Percentiles rank a stretch among this genome's conserved stretches.
Evolutionary conservation across 176 grass and related monocot species (phyloP).

Genomic region (Musa schizocarpa): DNA sequence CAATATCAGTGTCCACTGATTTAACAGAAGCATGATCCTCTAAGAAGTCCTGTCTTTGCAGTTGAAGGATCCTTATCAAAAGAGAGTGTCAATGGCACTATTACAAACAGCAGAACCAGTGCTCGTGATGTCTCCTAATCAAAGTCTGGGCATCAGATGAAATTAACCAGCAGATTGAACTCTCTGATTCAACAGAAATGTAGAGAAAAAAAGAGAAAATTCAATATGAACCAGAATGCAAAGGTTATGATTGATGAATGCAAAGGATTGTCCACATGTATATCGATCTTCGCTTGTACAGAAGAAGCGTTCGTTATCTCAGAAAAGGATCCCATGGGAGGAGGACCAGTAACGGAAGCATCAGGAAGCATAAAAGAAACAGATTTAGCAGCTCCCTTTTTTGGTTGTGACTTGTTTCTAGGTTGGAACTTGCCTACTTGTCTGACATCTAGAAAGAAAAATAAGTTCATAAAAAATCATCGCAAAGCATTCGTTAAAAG

Average conservation of each 20-base stretch:
- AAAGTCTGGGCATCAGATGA: not conserved
- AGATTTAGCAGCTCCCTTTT: slow-evolving; percentile 19
- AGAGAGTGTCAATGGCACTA: not conserved
- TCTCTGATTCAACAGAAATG: not conserved
- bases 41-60: not conserved
- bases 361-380: slow-evolving; percentile 43
- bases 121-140: not conserved
- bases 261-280: slow-evolving; percentile 19
- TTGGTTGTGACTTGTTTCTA: slow-evolving; percentile 6
- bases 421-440: slow-evolving; percentile 28
- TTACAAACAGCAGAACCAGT: not conserved
- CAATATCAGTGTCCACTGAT: not conserved
- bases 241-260: slow-evolving; percentile 19
- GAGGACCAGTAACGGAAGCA: slow-evolving; percentile 9
- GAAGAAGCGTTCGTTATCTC: slow-evolving; percentile 2
- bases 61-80: not conserved
- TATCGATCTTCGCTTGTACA: slow-evolving; percentile 13
- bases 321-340: slow-evolving; percentile 21
- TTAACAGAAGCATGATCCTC: not conserved
- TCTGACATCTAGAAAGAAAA: not conserved
- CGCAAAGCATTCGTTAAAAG: not conserved
- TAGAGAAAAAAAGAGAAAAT: not conserved
- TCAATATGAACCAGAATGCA: no score
- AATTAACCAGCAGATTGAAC: not conserved
- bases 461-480: not conserved